These are phyloP conservation scores for Arachis monticola DNA, from an alignment of 331 rosid species.

Conservation along the genomic window DNA sequence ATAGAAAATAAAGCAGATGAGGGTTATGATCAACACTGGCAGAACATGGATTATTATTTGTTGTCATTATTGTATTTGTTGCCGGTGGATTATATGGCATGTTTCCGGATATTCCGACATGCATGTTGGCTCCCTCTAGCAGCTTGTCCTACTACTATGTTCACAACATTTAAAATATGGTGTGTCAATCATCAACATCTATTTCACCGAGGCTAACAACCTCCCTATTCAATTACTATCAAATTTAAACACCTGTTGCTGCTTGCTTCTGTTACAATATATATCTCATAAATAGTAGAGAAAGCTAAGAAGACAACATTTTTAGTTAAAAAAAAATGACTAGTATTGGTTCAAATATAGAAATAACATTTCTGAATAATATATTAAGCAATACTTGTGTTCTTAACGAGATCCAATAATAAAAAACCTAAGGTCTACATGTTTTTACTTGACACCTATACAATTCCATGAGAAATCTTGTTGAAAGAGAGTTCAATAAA, in stretches of 20 bases:
- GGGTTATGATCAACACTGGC: neutral
- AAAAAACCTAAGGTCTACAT: too few species aligned
- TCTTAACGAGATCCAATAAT: too few species aligned
- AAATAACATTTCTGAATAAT: too few species aligned
- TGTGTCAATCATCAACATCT: conserved; percentile 22
- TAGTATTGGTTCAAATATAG: too few species aligned
- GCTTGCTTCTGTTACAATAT: too few species aligned
- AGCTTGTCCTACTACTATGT: neutral
- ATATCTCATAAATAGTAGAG: too few species aligned
- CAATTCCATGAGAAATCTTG: too few species aligned
- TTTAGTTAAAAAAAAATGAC: too few species aligned
- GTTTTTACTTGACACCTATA: too few species aligned
- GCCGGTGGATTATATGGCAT: conserved; percentile 25
- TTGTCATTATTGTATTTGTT: neutral
- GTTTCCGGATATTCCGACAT: conserved; percentile 38
- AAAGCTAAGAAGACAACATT: too few species aligned
- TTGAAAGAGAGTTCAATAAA: too few species aligned
- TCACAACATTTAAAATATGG: neutral
- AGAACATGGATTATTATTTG: neutral
- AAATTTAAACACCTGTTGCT: neutral
- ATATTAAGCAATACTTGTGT: too few species aligned
- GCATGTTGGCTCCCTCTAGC: neutral
- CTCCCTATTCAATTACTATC: neutral
- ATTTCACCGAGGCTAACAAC: neutral
- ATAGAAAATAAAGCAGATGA: neutral